Evolutionary conservation across 306 rosid genomes (phyloP).

Genomic region (Inga oerstediana): DNA sequence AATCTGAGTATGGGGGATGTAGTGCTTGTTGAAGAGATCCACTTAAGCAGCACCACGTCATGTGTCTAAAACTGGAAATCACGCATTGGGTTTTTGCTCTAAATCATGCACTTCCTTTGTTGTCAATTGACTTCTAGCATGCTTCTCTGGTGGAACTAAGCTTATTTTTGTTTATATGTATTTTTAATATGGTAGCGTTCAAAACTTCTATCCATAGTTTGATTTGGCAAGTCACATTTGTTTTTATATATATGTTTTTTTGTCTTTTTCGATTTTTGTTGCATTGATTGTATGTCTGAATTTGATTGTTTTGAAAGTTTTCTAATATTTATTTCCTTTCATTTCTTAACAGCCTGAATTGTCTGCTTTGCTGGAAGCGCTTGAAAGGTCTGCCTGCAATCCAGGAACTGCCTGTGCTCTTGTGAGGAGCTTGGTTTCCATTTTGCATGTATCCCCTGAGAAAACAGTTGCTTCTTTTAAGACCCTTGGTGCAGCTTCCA

Average conservation of each 20-base stretch:
- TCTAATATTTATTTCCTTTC: constrained; percentile 29
- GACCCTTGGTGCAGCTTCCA: constrained; percentile 72
- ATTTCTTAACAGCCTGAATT: constrained; percentile 69
- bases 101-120: constrained; percentile 18
- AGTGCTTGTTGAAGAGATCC: constrained; percentile 16
- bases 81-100: constrained; percentile 20
- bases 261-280: neutral
- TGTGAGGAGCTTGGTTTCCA: constrained; percentile 66
- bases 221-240: neutral
- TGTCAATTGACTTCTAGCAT: constrained; percentile 20
- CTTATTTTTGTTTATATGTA: neutral
- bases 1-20: constrained; percentile 5
- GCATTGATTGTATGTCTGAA: constrained; percentile 16
- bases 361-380: constrained; percentile 82
- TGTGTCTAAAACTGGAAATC: constrained; percentile 8
- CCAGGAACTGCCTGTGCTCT: constrained; percentile 70
- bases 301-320: constrained; percentile 27
- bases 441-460: constrained; percentile 78
- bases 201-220: constrained; percentile 20
- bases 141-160: constrained; percentile 31
- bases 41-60: neutral
- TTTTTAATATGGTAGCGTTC: constrained; percentile 19
- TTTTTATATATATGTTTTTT: neutral
- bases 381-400: constrained; percentile 84
- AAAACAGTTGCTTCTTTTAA: constrained; percentile 78